Conservation (phyloP, 2,329 filamentous ascomycete genomes). For the Penicillium occitanis region DNA sequence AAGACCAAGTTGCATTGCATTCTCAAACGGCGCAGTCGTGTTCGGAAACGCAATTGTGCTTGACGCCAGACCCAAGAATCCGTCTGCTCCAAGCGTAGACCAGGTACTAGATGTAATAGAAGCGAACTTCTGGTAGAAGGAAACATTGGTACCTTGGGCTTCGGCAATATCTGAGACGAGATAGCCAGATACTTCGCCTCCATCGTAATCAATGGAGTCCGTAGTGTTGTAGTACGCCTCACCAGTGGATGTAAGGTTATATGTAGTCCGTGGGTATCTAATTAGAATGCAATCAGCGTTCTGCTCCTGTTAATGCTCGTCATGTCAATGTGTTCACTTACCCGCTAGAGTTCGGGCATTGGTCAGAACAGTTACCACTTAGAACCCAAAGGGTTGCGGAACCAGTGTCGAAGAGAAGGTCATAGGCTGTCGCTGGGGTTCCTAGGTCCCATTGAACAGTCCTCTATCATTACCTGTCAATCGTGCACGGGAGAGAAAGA, state of each 20-base stretch:
- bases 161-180: background rate
- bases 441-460: background rate
- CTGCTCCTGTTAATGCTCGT: background rate
- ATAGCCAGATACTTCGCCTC: background rate
- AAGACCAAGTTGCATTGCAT: background rate
- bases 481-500: background rate
- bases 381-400: background rate
- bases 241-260: constrained; percentile 2
- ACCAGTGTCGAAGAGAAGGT: constrained; percentile 4
- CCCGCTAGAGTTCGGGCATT: background rate
- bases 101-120: background rate
- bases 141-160: background rate
- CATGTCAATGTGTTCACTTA: background rate
- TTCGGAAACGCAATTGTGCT: background rate
- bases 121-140: constrained; percentile 1
- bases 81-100: background rate
- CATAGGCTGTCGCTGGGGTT: background rate
- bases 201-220: background rate
- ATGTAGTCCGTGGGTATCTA: background rate
- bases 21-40: constrained; percentile 3
- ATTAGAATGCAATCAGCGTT: background rate
- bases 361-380: background rate
- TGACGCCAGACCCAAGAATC: constrained; percentile 2
- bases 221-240: constrained; percentile 1
- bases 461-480: background rate